Evolutionary conservation across 169 alveolate species (phyloP), one percentile per base, ranked within the genome.

Genomic region (Plasmodium gaboni): DNA sequence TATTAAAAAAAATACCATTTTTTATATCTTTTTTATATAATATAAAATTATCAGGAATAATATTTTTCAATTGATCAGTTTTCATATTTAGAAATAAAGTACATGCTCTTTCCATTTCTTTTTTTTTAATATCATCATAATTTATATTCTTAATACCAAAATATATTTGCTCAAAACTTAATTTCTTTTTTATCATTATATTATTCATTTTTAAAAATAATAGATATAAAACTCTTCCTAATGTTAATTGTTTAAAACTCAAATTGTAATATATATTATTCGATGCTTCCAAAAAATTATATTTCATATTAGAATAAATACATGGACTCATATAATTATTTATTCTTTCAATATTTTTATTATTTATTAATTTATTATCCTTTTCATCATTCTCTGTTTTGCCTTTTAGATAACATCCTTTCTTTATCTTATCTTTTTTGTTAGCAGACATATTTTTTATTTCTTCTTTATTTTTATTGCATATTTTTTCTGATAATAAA

Each of bases 11-110:
- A 3, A 83, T 53, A 9, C 91, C 91, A 55, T 69, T 67, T n/a
- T 13, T 70, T 26, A 83, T 19, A 44, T 68, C 91, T 10, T 69
- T 26, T 19, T 83, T 48, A 19, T 68, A 68, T 50, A 83, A 69
- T 53, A 70, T 72, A 70, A 83, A 83, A 61, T 83, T 73, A 60
- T 83, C 91, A 2, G 91, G 91, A 6, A 83, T 83, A 50, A 69
- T 44, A 44, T 46, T 19, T 12, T 83, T 42, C 32, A 83, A 17
- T 17, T 68, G 48, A 2, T 32, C 60, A 38, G 1, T 57, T 42
- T 53, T 63, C 46, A 83, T 22, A 42, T 83, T 83, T 70, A 83
- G 38, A 10, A 83, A 50, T 38, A 83, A 55, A 2, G 15, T 44
- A 51, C 91, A 83, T 22, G 91, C 91, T 68, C 51, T 83, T 83